These are phyloP conservation scores for Talaromyces amestolkiae DNA, from an alignment of 2,329 filamentous ascomycete genomes.

Conservation along the genomic window DNA sequence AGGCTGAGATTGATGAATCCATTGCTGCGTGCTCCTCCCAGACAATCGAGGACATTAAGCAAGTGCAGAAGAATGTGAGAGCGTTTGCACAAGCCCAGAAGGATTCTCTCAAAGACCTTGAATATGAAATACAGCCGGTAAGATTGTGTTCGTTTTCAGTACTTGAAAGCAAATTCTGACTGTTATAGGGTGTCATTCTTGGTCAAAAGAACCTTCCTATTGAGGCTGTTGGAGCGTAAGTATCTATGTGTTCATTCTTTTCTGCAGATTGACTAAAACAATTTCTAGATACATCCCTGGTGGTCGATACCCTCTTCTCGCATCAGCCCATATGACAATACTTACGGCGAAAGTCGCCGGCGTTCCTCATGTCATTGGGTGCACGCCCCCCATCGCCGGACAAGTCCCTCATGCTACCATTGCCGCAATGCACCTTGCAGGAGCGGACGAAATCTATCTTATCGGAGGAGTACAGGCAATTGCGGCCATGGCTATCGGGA, in stretches of 20 bases:
- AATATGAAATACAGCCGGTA: constrained; percentile 44
- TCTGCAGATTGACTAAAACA: neutral
- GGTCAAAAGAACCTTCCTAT: constrained; percentile 54
- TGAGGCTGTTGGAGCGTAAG: constrained; percentile 45
- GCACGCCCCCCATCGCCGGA: constrained; percentile 53
- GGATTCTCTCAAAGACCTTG: constrained; percentile 50
- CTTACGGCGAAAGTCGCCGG: constrained; percentile 56
- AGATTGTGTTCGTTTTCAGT: neutral
- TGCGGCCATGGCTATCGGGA: constrained; percentile 53
- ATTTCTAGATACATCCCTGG: constrained; percentile 48
- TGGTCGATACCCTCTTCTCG: constrained; percentile 54
- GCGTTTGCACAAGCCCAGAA: constrained; percentile 50
- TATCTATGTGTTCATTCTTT: neutral
- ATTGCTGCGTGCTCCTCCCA: constrained; percentile 49
- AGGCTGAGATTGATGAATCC: constrained; percentile 44
- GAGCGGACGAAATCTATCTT: constrained; percentile 52
- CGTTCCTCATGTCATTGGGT: constrained; percentile 51
- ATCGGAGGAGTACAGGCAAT: constrained; percentile 55
- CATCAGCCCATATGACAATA: constrained; percentile 57
- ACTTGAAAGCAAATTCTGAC: neutral
- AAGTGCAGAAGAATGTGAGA: constrained; percentile 51
- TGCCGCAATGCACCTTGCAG: constrained; percentile 51
- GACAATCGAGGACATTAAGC: constrained; percentile 54
- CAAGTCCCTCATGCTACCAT: constrained; percentile 50
- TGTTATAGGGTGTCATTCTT: constrained; percentile 48